Percentiles rank a stretch among this genome's conserved stretches.
Conservation (phyloP, 805 yeast genomes). For the Suhomyces kilbournensis region DNA sequence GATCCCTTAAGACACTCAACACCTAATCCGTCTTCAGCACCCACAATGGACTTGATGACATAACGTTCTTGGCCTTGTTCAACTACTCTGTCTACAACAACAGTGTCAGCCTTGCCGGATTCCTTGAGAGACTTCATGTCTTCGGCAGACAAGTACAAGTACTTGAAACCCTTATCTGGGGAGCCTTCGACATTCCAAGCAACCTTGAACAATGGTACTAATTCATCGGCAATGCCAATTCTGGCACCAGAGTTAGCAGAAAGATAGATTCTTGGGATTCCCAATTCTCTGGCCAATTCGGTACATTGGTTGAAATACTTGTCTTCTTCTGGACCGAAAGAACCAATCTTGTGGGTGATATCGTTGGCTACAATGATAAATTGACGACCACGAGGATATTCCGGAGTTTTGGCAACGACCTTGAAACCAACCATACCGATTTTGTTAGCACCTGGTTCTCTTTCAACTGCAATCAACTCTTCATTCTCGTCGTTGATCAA, state of each 20-base stretch:
- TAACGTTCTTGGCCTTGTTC: slow-evolving; percentile 83
- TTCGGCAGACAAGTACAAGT: slow-evolving; percentile 76
- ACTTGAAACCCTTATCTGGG: slow-evolving; percentile 85
- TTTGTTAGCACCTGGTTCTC: slow-evolving; percentile 95
- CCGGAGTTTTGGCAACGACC: slow-evolving; percentile 89
- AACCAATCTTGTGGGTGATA: slow-evolving; percentile 96
- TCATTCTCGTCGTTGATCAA: slow-evolving; percentile 80
- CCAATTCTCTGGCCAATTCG: slow-evolving; percentile 82
- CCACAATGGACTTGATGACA: slow-evolving; percentile 80
- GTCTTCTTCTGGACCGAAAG: slow-evolving; percentile 97
- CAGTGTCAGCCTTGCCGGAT: slow-evolving; percentile 58
- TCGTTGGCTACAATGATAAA: slow-evolving; percentile 93
- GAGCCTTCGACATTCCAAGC: slow-evolving; percentile 82
- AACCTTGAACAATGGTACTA: slow-evolving; percentile 82
- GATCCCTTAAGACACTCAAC: slow-evolving; percentile 98
- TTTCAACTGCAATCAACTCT: slow-evolving; percentile 77
- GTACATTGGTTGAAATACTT: slow-evolving; percentile 88
- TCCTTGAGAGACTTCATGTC: slow-evolving; percentile 56
- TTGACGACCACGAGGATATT: slow-evolving; percentile 94
- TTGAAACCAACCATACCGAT: slow-evolving; percentile 98
- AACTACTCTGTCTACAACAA: slow-evolving; percentile 73
- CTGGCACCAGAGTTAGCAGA: slow-evolving; percentile 99
- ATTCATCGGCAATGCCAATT: slow-evolving; percentile 96
- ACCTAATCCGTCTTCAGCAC: slow-evolving; percentile 95
- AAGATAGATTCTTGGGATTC: slow-evolving; percentile 92